Conservation (phyloP, 441 rosid genomes). For the Pelargonium fulgidum region DNA sequence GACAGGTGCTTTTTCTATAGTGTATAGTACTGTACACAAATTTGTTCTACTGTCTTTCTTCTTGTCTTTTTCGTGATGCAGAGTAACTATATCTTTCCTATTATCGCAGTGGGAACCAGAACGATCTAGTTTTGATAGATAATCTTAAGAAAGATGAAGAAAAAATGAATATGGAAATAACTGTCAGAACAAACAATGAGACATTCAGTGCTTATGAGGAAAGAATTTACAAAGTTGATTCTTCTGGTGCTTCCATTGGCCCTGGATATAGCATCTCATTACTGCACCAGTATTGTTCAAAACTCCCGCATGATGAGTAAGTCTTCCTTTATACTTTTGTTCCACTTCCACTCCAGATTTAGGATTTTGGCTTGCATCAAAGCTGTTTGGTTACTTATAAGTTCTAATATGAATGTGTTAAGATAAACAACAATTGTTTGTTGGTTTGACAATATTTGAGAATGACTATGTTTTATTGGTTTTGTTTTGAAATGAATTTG, state of each 20-base stretch:
- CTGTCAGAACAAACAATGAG: slow-evolving; percentile 57
- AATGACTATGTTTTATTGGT: too few species aligned
- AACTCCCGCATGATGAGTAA: slow-evolving; percentile 94
- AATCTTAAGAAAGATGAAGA: slow-evolving; percentile 53
- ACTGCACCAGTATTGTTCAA: slow-evolving; percentile 75
- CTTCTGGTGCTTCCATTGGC: slow-evolving; percentile 74
- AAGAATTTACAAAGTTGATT: slow-evolving; percentile 58
- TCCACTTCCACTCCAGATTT: slow-evolving; percentile 13
- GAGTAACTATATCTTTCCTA: slow-evolving; percentile 23
- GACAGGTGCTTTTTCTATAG: slow-evolving; percentile 51
- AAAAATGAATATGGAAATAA: slow-evolving; percentile 71
- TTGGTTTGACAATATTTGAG: too few species aligned
- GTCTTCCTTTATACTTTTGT: slow-evolving; percentile 25
- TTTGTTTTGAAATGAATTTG: too few species aligned
- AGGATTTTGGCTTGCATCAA: slow-evolving; percentile 10
- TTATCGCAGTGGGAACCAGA: slow-evolving; percentile 62
- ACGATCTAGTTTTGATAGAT: slow-evolving; percentile 64
- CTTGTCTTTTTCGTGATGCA: slow-evolving; percentile 10
- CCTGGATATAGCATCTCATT: slow-evolving; percentile 81
- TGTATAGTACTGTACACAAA: slow-evolving; percentile 17
- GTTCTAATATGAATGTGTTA: not conserved
- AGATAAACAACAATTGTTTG: not conserved
- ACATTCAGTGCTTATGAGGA: slow-evolving; percentile 43
- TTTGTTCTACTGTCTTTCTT: slow-evolving; percentile 15
- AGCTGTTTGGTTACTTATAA: slow-evolving; percentile 11